Evolutionary conservation across 495 filamentous ascomycete genomes (phyloP).

Genomic region (Penicillium cosmopolitanum): DNA sequence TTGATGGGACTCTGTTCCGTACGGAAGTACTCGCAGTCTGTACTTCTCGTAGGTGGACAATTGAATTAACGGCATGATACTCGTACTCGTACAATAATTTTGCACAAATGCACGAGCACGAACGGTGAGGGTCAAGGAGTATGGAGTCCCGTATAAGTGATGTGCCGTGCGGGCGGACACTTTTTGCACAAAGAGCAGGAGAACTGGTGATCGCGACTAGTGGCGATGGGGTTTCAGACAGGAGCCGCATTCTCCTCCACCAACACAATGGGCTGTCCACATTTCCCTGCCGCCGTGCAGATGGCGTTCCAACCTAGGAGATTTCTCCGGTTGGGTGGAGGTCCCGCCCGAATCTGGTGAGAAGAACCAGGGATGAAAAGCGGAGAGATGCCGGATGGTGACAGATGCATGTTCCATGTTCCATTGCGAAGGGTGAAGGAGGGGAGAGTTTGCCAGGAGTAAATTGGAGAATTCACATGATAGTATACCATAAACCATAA

Average conservation of each 20-base stretch:
- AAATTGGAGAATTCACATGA: background rate
- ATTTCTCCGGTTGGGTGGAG: background rate
- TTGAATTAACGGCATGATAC: no score
- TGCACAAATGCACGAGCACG: no score
- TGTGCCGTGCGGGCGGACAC: conserved; percentile 4
- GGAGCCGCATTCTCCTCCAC: conserved; percentile 3
- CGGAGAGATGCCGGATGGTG: background rate
- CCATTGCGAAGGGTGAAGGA: no score
- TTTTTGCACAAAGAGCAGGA: background rate
- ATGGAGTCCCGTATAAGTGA: background rate
- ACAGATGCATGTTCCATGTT: background rate
- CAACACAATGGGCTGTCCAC: background rate
- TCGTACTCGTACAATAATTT: no score
- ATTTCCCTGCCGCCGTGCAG: background rate
- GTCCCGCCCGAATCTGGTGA: background rate
- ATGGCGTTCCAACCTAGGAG: background rate
- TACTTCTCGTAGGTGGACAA: no score
- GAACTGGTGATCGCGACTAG: conserved; percentile 9
- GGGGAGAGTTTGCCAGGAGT: background rate
- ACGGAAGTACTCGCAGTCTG: no score
- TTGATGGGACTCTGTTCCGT: background rate
- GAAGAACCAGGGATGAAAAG: background rate
- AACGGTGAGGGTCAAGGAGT: background rate
- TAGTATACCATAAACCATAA: no score
- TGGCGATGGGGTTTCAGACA: conserved; percentile 3